Evolutionary conservation across 371 early-diverging fungal species (phyloP).

Genomic region (Mortierella sp.): DNA sequence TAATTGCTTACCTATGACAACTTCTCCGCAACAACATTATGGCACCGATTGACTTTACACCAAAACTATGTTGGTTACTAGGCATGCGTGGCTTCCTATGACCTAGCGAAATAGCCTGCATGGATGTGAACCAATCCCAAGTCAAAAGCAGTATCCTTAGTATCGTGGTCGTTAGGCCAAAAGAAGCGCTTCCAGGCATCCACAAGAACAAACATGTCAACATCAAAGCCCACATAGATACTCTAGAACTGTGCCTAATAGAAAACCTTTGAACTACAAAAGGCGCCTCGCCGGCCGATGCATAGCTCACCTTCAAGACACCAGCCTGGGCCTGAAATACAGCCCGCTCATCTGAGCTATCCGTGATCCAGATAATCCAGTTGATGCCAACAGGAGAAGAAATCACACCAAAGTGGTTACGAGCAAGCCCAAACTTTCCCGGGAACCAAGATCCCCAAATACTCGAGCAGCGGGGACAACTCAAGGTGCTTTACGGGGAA

Average conservation of each 20-base stretch:
- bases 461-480: slow-evolving; percentile 38
- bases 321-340: too few relatives aligned
- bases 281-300: too few relatives aligned
- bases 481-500: slow-evolving; percentile 21
- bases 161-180: slow-evolving; percentile 11
- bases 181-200: slow-evolving; percentile 17
- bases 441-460: slow-evolving; percentile 19
- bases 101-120: slow-evolving; percentile 40
- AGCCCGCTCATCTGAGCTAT: too few relatives aligned
- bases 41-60: slow-evolving; percentile 11
- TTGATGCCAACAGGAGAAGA: slow-evolving; percentile 11
- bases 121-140: slow-evolving; percentile 16
- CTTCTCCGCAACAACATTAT: slow-evolving; percentile 9
- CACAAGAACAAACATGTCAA: slow-evolving; percentile 10
- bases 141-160: neutral
- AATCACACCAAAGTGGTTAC: slow-evolving; percentile 16
- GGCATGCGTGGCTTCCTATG: slow-evolving; percentile 42
- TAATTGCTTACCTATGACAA: slow-evolving; percentile 1
- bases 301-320: too few relatives aligned
- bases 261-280: neutral
- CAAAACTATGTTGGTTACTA: slow-evolving; percentile 37
- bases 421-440: neutral
- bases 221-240: slow-evolving; percentile 12
- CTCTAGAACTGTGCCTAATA: slow-evolving; percentile 2
- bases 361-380: too few relatives aligned